Evolutionary conservation across 1,284 basidiomycete species (phyloP).

Genomic region (Malassezia caprae): DNA sequence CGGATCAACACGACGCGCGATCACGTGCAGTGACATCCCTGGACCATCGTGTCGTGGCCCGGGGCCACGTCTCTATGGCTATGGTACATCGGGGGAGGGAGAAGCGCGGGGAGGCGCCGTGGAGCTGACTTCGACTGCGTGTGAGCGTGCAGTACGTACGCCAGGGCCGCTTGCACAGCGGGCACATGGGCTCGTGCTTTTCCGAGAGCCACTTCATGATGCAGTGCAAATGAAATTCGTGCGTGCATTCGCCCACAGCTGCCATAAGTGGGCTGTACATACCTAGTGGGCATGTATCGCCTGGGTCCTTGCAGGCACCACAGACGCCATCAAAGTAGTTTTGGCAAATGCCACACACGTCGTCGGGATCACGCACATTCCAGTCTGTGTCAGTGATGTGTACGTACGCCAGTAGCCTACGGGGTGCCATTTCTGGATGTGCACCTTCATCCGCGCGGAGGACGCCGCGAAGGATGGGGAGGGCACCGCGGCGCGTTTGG

Average conservation of each 20-base stretch:
- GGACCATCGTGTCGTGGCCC: too few relatives aligned
- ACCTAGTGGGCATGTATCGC: slow-evolving; percentile 24
- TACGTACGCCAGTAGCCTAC: slow-evolving; percentile 45
- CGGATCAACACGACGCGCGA: slow-evolving; percentile 8
- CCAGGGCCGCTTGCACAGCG: slow-evolving; percentile 18
- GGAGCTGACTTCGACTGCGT: slow-evolving; percentile 1
- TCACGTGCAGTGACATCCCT: neutral
- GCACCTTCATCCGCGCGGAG: slow-evolving; percentile 38
- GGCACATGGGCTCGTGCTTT: slow-evolving; percentile 20
- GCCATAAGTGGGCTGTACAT: neutral
- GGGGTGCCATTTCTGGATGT: slow-evolving; percentile 38
- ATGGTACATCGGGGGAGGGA: neutral
- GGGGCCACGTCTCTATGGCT: neutral
- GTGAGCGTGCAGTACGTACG: slow-evolving; percentile 6
- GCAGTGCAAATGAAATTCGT: slow-evolving; percentile 47
- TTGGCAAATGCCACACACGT: slow-evolving; percentile 48
- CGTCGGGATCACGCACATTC: slow-evolving; percentile 45
- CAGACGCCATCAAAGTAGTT: slow-evolving; percentile 47
- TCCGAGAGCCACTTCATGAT: slow-evolving; percentile 45
- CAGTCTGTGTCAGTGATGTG: slow-evolving; percentile 23
- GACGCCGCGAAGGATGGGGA: neutral
- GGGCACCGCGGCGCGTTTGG: neutral
- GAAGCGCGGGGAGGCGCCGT: neutral
- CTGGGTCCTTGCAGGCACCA: slow-evolving; percentile 41
- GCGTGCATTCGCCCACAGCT: slow-evolving; percentile 46